A percentile compares a stretch with the other conserved stretches of the same genome.
Conservation (phyloP, 805 yeast genomes). For the Saccharomycopsis schoenii region DNA sequence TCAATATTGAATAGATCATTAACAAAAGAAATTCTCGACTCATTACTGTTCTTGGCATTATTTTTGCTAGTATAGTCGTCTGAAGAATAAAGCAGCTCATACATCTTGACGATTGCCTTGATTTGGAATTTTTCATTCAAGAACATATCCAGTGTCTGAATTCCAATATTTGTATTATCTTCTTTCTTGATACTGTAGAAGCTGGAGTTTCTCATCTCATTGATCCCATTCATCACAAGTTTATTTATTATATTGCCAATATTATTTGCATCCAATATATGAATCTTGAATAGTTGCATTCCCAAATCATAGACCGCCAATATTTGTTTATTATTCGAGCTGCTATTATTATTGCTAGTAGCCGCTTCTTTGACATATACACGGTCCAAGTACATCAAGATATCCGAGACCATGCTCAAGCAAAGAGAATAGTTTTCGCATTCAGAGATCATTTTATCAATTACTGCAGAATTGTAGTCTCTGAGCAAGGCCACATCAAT, state of each 20-base stretch:
- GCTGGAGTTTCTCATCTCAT: neutral
- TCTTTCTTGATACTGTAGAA: neutral
- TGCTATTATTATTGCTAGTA: conserved; percentile 14
- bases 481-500: neutral
- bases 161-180: conserved; percentile 18
- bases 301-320: conserved; percentile 69
- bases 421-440: conserved; percentile 70
- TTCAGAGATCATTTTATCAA: conserved; percentile 22
- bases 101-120: conserved; percentile 56
- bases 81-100: conserved; percentile 40
- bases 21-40: neutral
- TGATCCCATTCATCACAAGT: conserved; percentile 45
- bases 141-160: neutral
- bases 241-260: conserved; percentile 43
- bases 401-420: conserved; percentile 74
- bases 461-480: neutral
- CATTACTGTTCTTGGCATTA: conserved; percentile 34
- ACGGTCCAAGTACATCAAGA: conserved; percentile 76
- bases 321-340: conserved; percentile 27
- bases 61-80: neutral
- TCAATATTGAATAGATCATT: conserved; percentile 16
- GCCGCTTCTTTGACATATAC: conserved; percentile 63
- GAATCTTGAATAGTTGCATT: conserved; percentile 51
- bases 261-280: conserved; percentile 41
- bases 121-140: conserved; percentile 41